Percentiles rank a stretch among this genome's conserved stretches.
These are phyloP conservation scores for Melampsora americana DNA, from an alignment of 1,284 basidiomycete species.

Conservation along the genomic window DNA sequence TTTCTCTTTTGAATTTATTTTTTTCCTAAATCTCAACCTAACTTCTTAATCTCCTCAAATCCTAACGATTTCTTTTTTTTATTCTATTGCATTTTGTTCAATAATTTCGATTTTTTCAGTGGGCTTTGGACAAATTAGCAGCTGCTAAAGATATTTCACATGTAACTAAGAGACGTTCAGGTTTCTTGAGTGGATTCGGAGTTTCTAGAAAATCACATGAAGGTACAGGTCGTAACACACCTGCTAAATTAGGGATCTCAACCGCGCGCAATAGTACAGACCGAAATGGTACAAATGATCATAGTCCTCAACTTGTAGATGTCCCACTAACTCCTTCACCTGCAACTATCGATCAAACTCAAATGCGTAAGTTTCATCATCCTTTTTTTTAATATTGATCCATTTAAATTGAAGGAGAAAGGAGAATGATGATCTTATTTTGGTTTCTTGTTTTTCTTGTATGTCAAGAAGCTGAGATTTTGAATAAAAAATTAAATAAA, in stretches of 20 bases:
- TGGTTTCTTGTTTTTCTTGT: not conserved
- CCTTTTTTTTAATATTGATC: not conserved
- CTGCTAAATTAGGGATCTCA: slow-evolving; percentile 21
- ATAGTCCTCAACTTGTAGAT: slow-evolving; percentile 6
- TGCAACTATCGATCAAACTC: not conserved
- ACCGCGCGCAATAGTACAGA: not conserved
- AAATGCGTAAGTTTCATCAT: not conserved
- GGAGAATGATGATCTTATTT: not conserved
- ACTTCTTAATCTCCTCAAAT: too few species aligned
- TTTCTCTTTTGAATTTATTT: not conserved
- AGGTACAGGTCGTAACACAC: slow-evolving; percentile 19
- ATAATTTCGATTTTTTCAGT: slow-evolving; percentile 1
- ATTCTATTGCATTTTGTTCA: not conserved
- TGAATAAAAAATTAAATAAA: slow-evolving; percentile 12
- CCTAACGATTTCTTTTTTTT: not conserved
- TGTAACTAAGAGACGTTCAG: slow-evolving; percentile 7
- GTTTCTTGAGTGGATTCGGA: slow-evolving; percentile 10
- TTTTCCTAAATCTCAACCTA: too few species aligned
- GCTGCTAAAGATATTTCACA: slow-evolving; percentile 41
- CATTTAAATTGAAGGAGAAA: not conserved
- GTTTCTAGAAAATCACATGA: not conserved
- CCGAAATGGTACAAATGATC: not conserved
- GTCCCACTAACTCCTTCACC: slow-evolving; percentile 10
- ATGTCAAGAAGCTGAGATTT: slow-evolving; percentile 10
- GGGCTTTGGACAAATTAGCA: slow-evolving; percentile 47